Conservation (phyloP, 2,329 filamentous ascomycete genomes). For the Lasiodiplodia sp. region DNA sequence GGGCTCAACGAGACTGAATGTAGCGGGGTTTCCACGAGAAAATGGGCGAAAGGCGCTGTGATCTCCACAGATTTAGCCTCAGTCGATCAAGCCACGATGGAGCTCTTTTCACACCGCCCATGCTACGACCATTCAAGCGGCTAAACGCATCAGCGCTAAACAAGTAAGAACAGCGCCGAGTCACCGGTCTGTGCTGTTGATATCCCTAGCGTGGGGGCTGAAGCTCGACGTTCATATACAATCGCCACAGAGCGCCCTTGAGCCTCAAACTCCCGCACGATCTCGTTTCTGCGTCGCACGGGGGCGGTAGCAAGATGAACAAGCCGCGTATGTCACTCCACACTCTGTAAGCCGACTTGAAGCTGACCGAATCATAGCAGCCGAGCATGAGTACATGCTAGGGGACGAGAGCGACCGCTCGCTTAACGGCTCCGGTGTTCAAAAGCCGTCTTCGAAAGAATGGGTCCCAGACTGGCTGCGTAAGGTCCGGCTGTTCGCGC, state of each 20-base stretch:
- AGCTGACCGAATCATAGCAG: not conserved
- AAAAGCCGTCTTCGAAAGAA: not conserved
- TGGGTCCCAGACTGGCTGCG: slow-evolving; percentile 26
- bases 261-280: not conserved
- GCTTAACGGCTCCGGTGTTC: not conserved
- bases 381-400: slow-evolving; percentile 28
- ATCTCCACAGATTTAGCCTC: not conserved
- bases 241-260: not conserved
- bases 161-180: not conserved
- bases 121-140: too few species aligned
- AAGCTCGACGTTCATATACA: not conserved
- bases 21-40: too few species aligned
- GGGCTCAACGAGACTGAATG: too few species aligned
- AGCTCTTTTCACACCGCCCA: not conserved
- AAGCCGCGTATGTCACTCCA: not conserved
- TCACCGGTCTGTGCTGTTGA: not conserved
- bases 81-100: not conserved
- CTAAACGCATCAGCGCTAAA: not conserved
- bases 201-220: slow-evolving; percentile 8
- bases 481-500: not conserved
- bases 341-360: too few species aligned
- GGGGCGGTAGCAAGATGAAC: not conserved
- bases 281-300: not conserved
- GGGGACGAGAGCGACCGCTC: not conserved
- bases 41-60: not conserved